These are phyloP conservation scores for Rhodotorula sp. DNA, from an alignment of 1,284 basidiomycete genomes.

Conservation along the genomic window DNA sequence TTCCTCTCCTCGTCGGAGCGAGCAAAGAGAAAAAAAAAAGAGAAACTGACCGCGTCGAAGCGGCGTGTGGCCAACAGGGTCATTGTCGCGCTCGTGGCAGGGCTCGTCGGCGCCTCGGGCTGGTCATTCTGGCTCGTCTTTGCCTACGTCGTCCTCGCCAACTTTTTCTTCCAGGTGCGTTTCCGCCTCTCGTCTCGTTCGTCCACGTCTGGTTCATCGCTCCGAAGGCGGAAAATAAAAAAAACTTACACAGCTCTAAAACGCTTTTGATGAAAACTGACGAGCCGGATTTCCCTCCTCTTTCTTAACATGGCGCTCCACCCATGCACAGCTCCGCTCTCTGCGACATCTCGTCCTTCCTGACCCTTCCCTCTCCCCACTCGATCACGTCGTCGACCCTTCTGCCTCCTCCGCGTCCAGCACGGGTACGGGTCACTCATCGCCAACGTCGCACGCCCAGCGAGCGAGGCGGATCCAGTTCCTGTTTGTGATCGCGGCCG, in stretches of 20 bases:
- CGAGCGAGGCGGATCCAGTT: slow-evolving; percentile 78
- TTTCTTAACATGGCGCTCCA: too few species aligned
- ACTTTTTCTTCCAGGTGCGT: slow-evolving; percentile 88
- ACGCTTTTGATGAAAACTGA: too few species aligned
- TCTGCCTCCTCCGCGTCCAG: slow-evolving; percentile 51
- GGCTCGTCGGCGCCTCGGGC: slow-evolving; percentile 61
- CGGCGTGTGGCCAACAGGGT: too few species aligned
- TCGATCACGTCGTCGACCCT: slow-evolving; percentile 36
- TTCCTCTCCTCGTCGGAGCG: neutral
- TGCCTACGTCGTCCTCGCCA: slow-evolving; percentile 79
- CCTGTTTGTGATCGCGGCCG: slow-evolving; percentile 68
- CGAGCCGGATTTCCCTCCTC: too few species aligned
- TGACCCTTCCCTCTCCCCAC: slow-evolving; percentile 53
- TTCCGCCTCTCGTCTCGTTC: too few species aligned
- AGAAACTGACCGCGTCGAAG: too few species aligned
- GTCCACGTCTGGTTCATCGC: too few species aligned
- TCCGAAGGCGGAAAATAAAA: too few species aligned
- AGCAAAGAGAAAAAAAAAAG: too few species aligned
- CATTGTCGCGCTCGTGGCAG: slow-evolving; percentile 65
- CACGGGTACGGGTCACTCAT: slow-evolving; percentile 45
- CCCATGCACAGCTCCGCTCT: slow-evolving; percentile 80
- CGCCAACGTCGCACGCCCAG: slow-evolving; percentile 72
- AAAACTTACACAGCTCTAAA: too few species aligned
- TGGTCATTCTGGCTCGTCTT: slow-evolving; percentile 70
- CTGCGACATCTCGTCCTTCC: slow-evolving; percentile 87